Conservation (phyloP, 73 alveolate genomes). For the Stentor roeselii region DNA sequence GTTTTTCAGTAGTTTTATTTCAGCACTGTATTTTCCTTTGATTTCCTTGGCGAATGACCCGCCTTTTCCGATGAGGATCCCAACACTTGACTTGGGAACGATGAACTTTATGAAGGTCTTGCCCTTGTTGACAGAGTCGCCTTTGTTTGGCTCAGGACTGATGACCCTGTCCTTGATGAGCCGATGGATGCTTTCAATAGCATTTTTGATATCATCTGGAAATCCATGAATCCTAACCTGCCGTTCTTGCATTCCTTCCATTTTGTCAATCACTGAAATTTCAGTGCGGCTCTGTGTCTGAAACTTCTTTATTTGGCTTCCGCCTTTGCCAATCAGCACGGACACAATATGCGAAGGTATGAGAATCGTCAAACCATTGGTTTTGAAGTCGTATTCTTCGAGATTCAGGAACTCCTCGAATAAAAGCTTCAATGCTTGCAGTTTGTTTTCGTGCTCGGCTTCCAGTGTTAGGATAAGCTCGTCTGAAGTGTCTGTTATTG, state of each 20-base stretch:
- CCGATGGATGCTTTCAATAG: not conserved
- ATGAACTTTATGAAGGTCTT: not conserved
- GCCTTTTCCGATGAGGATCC: slow-evolving; percentile 17
- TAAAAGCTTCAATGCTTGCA: not conserved
- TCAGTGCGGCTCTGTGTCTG: not conserved
- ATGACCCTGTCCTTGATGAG: slow-evolving; percentile 6
- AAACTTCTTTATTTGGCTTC: not conserved
- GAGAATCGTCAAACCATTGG: not conserved
- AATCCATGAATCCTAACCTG: not conserved
- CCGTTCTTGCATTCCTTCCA: not conserved
- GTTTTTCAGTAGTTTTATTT: not conserved
- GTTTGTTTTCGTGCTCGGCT: not conserved
- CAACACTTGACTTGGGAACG: slow-evolving; percentile 11
- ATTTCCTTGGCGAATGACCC: not conserved
- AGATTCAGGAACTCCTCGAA: not conserved
- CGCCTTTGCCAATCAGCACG: slow-evolving; percentile 19
- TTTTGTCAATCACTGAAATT: slow-evolving; percentile 10
- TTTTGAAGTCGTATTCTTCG: not conserved
- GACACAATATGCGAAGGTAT: slow-evolving; percentile 23
- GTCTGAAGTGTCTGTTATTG: not conserved
- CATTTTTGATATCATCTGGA: not conserved
- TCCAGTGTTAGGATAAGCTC: not conserved
- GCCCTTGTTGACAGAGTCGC: not conserved
- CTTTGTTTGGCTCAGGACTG: not conserved
- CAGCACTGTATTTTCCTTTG: not conserved